Evolutionary conservation across 768 basidiomycete genomes (phyloP).

Genomic region (Naganishia friedmannii): DNA sequence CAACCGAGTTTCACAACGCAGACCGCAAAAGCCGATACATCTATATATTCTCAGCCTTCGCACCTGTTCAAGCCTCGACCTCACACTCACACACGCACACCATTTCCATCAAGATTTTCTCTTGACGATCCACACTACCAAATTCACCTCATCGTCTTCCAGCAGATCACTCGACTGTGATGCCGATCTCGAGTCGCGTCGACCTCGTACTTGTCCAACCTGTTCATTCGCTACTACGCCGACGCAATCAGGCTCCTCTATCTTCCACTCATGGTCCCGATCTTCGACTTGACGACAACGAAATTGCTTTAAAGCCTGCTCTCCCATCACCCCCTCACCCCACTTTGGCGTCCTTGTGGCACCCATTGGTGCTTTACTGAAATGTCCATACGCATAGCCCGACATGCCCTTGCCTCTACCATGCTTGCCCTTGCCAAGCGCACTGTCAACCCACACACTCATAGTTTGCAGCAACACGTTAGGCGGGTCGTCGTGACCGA

Average conservation of each 20-base stretch:
- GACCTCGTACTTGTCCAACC: not conserved
- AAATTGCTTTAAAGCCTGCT: slow-evolving; percentile 12
- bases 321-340: slow-evolving; percentile 23
- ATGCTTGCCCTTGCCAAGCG: slow-evolving; percentile 28
- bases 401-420: slow-evolving; percentile 27
- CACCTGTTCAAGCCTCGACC: not conserved
- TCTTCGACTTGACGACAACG: not conserved
- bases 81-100: not conserved
- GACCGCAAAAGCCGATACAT: not conserved
- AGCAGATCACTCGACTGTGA: not conserved
- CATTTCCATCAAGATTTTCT: not conserved
- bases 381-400: not conserved
- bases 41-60: not conserved
- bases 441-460: slow-evolving; percentile 28
- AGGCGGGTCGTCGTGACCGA: not conserved
- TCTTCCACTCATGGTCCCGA: not conserved
- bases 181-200: not conserved
- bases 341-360: not conserved
- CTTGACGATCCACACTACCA: slow-evolving; percentile 22
- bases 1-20: not conserved
- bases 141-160: slow-evolving; percentile 21
- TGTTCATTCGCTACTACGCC: not conserved
- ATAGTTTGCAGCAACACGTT: slow-evolving; percentile 14
- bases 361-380: not conserved
- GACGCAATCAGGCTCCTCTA: not conserved